Evolutionary conservation across 225 moss, liverwort and hornwort genomes (phyloP), one percentile per base, ranked within the genome.

Genomic region (Physcomitrellopsis africana): DNA sequence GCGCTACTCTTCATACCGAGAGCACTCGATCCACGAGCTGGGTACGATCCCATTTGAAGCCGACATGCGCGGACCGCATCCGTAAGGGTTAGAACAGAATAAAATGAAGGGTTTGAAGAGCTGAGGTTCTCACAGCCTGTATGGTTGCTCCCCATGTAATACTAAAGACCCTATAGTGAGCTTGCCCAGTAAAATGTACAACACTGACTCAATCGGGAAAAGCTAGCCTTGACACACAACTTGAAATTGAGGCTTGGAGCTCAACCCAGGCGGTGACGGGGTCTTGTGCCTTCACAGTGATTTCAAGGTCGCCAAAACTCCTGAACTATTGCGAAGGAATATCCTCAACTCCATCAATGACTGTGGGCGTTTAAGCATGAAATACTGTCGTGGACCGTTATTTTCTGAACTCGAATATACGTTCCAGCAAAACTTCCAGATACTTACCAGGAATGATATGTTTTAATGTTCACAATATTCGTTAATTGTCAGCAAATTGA

Each of bases 1-100:
- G 83, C 82, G 55, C 86, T 87, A 24, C 82, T 78, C 69, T 85
- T 92, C 47, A 96, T 7, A 90, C 81, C 44, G 82, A 81, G 55
- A 93, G 81, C 37, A 93, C 85, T 70, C 96, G 92, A 65, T 89
- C 87, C 22, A 92, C 87, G 67, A 96, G 90, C 65, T 87, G 87
- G 16, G 65, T 59, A 18, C 83, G 89, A 76, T 89, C 83, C 84
- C 65, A 69, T 63, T 63, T 23, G 29, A 51, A 42, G 42, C 75
- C 67, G 11, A 58, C 59, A 51, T 60, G 81, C 24, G 61, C 8
- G n/a, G n/a, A n/a, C n/a, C 29, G 65, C 75, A 90, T 58, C 19
- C 89, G 87, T 68, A 89, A 65, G 71, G 76, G 93, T 83, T 85
- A 92, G 84, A 87, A 45, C 46, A 87, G 42, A 43, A 78, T 66